Evolutionary conservation across 1,284 basidiomycete species (phyloP), one percentile per base, ranked within the genome.

Genomic region (Papiliotrema flavescens): DNA sequence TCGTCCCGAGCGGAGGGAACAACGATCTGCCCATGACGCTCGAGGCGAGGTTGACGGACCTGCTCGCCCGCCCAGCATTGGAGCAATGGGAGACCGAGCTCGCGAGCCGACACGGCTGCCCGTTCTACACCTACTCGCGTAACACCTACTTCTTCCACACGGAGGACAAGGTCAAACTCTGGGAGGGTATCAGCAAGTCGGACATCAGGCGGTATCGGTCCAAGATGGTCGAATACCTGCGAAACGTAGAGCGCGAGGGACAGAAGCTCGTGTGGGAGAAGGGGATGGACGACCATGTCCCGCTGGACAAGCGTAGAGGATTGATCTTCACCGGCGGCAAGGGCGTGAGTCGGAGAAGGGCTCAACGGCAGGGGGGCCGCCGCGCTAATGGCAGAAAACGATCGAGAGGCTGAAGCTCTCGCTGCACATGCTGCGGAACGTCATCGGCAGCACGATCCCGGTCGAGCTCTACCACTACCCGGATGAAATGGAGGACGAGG

Each of bases 391-490:
- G 54, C 52, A 76, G 72, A 75, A 77, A 59, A 76, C 73, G 8
- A 59, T 75, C 35, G 60, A 64, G n/a, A 66, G 73, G 40, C 56
- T 78, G 40, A 58, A 70, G 39, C 63, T 76, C 17, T 68, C 69
- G 8, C 66, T 78, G 28, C 62, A 72, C 51, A 72, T 78, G 66
- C 69, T 79, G 14, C 68, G 76, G 36, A 65, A 74, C 42, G 69
- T 75, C 24, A 62, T 78, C 51, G 65, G 70, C 41, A 71, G 67
- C 46, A 70, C 59, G 17, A 66, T 80, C 2, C 78, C 78, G 7
- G 68, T 79, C 41, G 76, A 80, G 61, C 53, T 80, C 17, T 79
- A 78, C 56, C 75, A 78, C 52, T 79, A 75, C 65, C 66, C 72
- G 3, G 74, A 73, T 48, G 79, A 80, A 64, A 59, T 79, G 49